A percentile compares a stretch with the other conserved stretches of the same genome.
Conservation (phyloP, 2,329 filamentous ascomycete genomes). For the Monilinia aucupariae region DNA sequence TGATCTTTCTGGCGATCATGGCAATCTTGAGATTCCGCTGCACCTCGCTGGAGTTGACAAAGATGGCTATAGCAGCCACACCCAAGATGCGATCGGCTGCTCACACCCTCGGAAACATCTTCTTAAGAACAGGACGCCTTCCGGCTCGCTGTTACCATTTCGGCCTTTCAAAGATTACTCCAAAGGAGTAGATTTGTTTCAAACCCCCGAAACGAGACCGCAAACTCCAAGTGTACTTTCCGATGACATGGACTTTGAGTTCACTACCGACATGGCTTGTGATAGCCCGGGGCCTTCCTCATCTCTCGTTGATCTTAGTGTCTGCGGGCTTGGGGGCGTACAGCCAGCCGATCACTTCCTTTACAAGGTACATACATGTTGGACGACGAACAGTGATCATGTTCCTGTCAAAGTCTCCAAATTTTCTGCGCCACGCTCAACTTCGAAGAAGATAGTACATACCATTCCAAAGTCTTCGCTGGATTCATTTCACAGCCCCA, state of each 20-base stretch:
- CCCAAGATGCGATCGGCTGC: conserved; percentile 21
- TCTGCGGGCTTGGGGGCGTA: conserved; percentile 54
- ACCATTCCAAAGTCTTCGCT: conserved; percentile 22
- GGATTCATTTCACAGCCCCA: conserved; percentile 18
- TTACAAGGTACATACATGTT: conserved; percentile 43
- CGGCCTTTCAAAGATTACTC: conserved; percentile 46
- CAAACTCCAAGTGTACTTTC: conserved; percentile 26
- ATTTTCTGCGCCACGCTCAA: conserved; percentile 18
- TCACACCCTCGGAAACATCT: conserved; percentile 2
- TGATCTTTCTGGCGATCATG: conserved; percentile 66
- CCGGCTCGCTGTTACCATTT: conserved; percentile 29
- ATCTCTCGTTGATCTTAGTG: conserved; percentile 42
- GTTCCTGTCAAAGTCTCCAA: conserved; percentile 17
- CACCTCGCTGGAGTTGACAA: conserved; percentile 45
- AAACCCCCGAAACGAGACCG: conserved; percentile 21
- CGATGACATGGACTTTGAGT: conserved; percentile 31
- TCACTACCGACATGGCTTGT: conserved; percentile 26
- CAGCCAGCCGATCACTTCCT: conserved; percentile 60
- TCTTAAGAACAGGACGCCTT: conserved; percentile 21
- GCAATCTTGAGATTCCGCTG: conserved; percentile 44
- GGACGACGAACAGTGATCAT: conserved; percentile 10
- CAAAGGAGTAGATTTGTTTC: conserved; percentile 23
- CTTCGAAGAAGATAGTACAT: conserved; percentile 21
- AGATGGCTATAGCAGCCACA: conserved; percentile 32
- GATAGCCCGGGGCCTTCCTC: conserved; percentile 4